Percentiles rank a stretch among this genome's conserved stretches.
phyloP scores from a whole-genome alignment of 768 basidiomycete genomes.

The Suillus subaureus region DNA sequence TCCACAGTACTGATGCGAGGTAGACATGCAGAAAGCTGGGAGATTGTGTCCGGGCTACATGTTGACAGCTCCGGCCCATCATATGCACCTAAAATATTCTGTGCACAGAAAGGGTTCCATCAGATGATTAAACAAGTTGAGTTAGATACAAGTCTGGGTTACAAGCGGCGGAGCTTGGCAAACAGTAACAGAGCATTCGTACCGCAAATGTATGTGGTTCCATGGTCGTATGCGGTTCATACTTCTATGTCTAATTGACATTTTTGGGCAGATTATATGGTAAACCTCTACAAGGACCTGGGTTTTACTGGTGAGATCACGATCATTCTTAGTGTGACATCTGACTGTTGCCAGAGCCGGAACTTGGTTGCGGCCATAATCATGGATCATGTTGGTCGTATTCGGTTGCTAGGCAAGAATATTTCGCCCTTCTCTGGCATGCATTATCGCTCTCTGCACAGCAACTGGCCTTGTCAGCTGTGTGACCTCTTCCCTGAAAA shows the following conservation, averaged over 20 bases:
- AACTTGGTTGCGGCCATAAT: neutral
- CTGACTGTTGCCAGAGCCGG: neutral
- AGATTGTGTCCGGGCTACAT: neutral
- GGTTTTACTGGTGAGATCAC: neutral
- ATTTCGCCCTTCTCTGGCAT: neutral
- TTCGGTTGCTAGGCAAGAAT: neutral
- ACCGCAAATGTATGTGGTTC: slow-evolving; percentile 8
- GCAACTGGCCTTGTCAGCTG: neutral
- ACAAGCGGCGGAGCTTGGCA: no score
- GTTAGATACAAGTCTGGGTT: no score
- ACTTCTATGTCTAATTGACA: neutral
- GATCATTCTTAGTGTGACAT: neutral
- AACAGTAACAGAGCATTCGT: neutral
- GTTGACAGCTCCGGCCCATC: neutral
- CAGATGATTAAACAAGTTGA: no score
- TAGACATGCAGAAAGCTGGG: neutral
- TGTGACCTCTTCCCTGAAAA: neutral
- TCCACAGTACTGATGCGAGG: neutral
- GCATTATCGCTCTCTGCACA: neutral
- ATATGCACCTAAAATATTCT: no score
- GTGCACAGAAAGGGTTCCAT: no score
- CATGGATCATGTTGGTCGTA: neutral
- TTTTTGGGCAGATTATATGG: neutral
- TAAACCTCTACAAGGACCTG: neutral
- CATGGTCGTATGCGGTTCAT: neutral